phyloP scores from a whole-genome alignment of 1,284 basidiomycete species.

The Baeospora myosura region DNA sequence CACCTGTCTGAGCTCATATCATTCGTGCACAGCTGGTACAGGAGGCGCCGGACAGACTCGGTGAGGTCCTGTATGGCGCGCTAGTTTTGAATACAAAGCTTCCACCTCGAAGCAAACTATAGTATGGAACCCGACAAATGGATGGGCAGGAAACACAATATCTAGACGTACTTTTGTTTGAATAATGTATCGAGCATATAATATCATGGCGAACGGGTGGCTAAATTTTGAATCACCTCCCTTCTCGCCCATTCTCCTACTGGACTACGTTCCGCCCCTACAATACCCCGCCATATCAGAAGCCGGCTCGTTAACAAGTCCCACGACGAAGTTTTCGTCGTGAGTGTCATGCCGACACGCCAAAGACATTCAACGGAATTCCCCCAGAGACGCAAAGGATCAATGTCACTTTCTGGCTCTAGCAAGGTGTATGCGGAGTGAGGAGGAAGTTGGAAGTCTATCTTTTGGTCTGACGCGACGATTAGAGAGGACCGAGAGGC shows the following conservation, averaged over 20 bases:
- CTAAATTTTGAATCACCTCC: too few relatives aligned
- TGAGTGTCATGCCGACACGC: slow-evolving; percentile 42
- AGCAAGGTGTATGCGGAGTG: slow-evolving; percentile 35
- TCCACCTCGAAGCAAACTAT: too few relatives aligned
- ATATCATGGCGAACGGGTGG: too few relatives aligned
- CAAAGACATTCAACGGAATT: slow-evolving; percentile 50
- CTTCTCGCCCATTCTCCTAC: slow-evolving; percentile 43
- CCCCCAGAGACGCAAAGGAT: slow-evolving; percentile 41
- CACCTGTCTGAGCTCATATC: neutral
- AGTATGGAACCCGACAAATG: too few relatives aligned
- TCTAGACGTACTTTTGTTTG: too few relatives aligned
- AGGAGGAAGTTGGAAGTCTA: slow-evolving; percentile 20
- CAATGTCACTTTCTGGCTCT: slow-evolving; percentile 17
- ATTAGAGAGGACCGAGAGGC: slow-evolving; percentile 10
- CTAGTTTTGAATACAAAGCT: slow-evolving; percentile 8
- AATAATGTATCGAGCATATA: too few relatives aligned
- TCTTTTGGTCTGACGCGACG: neutral
- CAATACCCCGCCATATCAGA: slow-evolving; percentile 46
- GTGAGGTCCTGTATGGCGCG: slow-evolving; percentile 10
- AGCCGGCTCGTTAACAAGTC: slow-evolving; percentile 43
- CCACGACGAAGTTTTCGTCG: slow-evolving; percentile 35
- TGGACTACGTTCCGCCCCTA: slow-evolving; percentile 25
- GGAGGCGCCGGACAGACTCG: slow-evolving; percentile 16
- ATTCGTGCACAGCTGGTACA: slow-evolving; percentile 14
- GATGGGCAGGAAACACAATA: too few relatives aligned